Base-by-base conservation (phyloP, 2,329 filamentous ascomycete species). In the Diplodia scrobiculata region DNA sequence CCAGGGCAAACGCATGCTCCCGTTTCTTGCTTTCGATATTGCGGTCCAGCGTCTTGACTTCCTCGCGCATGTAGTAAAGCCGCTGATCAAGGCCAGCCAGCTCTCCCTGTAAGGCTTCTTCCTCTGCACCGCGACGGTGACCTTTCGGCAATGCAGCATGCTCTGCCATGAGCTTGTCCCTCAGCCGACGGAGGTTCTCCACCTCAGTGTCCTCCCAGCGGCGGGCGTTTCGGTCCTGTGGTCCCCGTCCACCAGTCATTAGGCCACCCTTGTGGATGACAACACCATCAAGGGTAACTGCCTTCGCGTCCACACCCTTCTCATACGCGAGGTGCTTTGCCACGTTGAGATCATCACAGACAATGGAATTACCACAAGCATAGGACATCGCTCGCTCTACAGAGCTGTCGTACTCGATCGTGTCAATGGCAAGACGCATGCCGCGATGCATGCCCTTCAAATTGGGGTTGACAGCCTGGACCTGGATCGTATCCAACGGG, bases 231-330 rank as follows among this genome's bases (percentile, higher is more conserved):
- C 89, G 87, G 54, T 88, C 85, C 53, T 90, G 87, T 0, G 88
- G 89, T 34, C 92, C 89, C 68, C 92, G 90, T 70, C 95, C 95
- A 83, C 95, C 95, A 58, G 95, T 98, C 90, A 99, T 98, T 63
- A 96, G 84, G 73, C 95, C 95, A 53, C 91, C 92, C 76, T 98
- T 98, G 81, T 97, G 92, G 69, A 99, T 97, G 68, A 99, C 90
- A 65, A 90, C 94, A n/a, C 95, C 95, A 74, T 98, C 93, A 13
- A 98, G 79, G 0, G 93, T 96, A 13, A 99, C 94, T 5, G 94
- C 93, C 77, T 98, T 98, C 63, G 96, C 93, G 67, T 93, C 90
- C 36, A 97, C 89, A 36, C 86, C 89, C 69, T 87, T 89, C 66
- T 91, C 87, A 75, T 96, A 98, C 74, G 92, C 93, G 53, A 99